phyloP scores from a whole-genome alignment of 768 basidiomycete species.

The Boletus sensibilis region DNA sequence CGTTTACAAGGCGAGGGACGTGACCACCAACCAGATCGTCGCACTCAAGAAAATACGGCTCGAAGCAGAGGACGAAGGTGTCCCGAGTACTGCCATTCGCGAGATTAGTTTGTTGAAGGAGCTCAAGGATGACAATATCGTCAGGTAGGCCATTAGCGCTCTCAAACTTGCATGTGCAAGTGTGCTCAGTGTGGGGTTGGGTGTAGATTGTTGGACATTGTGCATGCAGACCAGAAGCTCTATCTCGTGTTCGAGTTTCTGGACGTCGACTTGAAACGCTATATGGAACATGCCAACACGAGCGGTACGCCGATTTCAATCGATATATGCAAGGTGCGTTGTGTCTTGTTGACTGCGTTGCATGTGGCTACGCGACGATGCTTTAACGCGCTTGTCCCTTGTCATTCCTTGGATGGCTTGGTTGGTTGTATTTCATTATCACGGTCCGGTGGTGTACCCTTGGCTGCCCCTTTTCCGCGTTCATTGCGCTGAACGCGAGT shows the following conservation, averaged over 20 bases:
- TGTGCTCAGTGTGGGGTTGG: slow-evolving; percentile 9
- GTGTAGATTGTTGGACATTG: slow-evolving; percentile 86
- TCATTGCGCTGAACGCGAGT: neutral
- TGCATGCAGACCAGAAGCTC: slow-evolving; percentile 94
- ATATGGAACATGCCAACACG: slow-evolving; percentile 87
- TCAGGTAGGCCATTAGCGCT: slow-evolving; percentile 53
- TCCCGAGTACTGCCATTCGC: slow-evolving; percentile 95
- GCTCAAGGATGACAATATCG: slow-evolving; percentile 93
- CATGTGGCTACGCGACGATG: slow-evolving; percentile 12
- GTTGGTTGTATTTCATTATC: neutral
- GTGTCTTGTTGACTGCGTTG: neutral
- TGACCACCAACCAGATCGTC: slow-evolving; percentile 76
- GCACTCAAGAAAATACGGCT: slow-evolving; percentile 98
- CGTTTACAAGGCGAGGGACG: slow-evolving; percentile 94
- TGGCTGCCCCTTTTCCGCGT: neutral
- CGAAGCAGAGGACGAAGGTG: slow-evolving; percentile 98
- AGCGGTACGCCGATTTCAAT: slow-evolving; percentile 68
- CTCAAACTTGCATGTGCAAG: neutral
- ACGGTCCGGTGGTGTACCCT: neutral
- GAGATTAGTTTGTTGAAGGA: slow-evolving; percentile 98
- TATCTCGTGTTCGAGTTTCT: slow-evolving; percentile 98
- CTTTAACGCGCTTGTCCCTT: slow-evolving; percentile 22
- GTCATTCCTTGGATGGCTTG: slow-evolving; percentile 9
- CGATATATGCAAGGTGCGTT: slow-evolving; percentile 76
- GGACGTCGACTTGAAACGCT: slow-evolving; percentile 94